Base-by-base conservation (phyloP, 2,329 filamentous ascomycete species). In the Dothistroma pini region DNA sequence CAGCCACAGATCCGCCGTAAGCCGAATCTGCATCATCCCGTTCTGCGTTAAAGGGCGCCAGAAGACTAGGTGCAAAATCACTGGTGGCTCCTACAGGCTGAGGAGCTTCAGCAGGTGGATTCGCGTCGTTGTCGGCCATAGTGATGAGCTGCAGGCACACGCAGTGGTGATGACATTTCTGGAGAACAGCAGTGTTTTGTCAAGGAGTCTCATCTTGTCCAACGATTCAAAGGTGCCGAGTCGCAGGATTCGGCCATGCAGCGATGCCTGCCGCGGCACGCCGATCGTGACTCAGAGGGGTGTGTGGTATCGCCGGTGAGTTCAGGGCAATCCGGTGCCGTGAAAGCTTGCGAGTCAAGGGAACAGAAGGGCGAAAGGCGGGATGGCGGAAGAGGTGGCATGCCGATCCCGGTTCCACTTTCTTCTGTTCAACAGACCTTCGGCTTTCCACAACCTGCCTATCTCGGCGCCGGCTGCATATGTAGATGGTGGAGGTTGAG, bases 21-120 rank as follows among this genome's bases (percentile, higher is more conserved):
- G 53, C 57, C 4, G 59, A 59, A 38, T 62, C 62, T 16, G 58
- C 59, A 41, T 63, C 62, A 19, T 58, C 55, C n/a, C 47, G 34
- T 9, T 58, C 38, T 31, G 50, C 49, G 29, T 59, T 49, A 31
- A 64, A 58, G 2, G 54, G 57, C 32, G 48, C 25, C 41, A 64
- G 51, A n/a, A 64, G 54, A n/a, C 52, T 59, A 25, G 56, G 48
- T 19, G 62, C 62, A n/a, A 50, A 49, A 12, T 49, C 49, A 11
- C 57, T 50, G 14, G 58, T 53, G 16, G 56, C 38, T 22, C 38
- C 54, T 19, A 55, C 55, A 10, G 57, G 58, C 34, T 49, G 51
- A n/a, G 56, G 48, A 21, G 55, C 61, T 31, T 21, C n/a, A n/a
- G 21, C 25, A 52, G 49, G 14, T 11, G 21, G 10, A n/a, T 16